These are phyloP conservation scores for Tuber umbilicatum DNA, from an alignment of 495 filamentous ascomycete genomes.

Conservation along the genomic window DNA sequence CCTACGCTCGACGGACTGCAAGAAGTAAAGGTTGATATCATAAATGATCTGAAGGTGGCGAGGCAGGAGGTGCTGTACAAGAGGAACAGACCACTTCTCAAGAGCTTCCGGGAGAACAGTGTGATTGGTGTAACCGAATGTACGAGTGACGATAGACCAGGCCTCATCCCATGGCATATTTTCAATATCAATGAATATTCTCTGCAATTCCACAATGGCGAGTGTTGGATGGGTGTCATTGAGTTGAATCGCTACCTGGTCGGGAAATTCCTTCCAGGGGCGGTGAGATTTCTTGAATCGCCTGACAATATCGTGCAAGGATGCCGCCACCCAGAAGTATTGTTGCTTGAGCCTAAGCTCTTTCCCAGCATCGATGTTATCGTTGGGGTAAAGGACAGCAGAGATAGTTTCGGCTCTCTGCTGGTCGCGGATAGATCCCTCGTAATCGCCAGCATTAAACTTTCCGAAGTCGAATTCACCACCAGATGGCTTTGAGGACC, in stretches of 20 bases:
- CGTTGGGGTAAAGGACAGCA: conserved; percentile 94
- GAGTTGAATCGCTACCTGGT: conserved; percentile 92
- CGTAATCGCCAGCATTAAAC: conserved; percentile 97
- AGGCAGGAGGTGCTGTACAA: conserved; percentile 86
- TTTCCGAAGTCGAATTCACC: conserved; percentile 99
- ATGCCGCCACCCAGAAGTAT: conserved; percentile 99
- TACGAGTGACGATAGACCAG: conserved; percentile 62
- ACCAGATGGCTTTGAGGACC: conserved; percentile 93
- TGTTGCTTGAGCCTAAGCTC: conserved; percentile 97
- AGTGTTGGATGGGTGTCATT: conserved; percentile 97
- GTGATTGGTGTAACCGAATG: conserved; percentile 96
- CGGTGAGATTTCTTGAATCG: conserved; percentile 96
- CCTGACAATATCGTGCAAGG: conserved; percentile 88
- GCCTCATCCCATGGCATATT: conserved; percentile 89
- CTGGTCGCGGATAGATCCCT: conserved; percentile 91
- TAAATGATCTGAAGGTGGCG: conserved; percentile 97
- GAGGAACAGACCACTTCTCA: conserved; percentile 95
- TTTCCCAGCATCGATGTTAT: conserved; percentile 93
- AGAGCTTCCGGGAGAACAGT: conserved; percentile 94
- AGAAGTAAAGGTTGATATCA: conserved; percentile 91
- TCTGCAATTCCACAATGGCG: conserved; percentile 88
- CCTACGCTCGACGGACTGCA: conserved; percentile 77
- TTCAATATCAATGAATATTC: conserved; percentile 84
- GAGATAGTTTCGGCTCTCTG: conserved; percentile 96
- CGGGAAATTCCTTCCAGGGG: conserved; percentile 84